phyloP scores from a whole-genome alignment of 2,329 filamentous ascomycete species.

The Paraconiothyrium brasiliense region DNA sequence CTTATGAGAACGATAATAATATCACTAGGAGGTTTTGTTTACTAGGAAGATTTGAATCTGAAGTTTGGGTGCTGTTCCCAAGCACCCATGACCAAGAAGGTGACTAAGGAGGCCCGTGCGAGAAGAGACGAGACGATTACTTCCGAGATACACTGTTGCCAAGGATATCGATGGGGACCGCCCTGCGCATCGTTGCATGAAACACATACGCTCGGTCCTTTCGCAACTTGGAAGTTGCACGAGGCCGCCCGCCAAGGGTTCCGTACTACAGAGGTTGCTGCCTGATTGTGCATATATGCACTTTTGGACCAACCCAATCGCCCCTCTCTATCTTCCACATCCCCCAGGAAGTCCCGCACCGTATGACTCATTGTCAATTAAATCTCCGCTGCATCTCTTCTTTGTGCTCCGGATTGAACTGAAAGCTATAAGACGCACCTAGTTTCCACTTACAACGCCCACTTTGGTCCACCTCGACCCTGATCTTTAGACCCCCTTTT shows the following conservation, averaged over 20 bases:
- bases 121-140: too few species aligned
- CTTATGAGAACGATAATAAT: too few species aligned
- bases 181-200: not conserved
- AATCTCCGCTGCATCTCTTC: not conserved
- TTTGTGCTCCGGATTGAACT: not conserved
- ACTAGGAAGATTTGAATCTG: too few species aligned
- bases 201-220: not conserved
- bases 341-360: not conserved
- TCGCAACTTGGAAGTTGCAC: not conserved
- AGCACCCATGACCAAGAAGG: too few species aligned
- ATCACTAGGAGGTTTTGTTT: too few species aligned
- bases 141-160: too few species aligned
- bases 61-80: too few species aligned
- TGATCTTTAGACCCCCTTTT: not conserved
- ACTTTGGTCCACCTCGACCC: not conserved
- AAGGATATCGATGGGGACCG: too few species aligned
- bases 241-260: constrained; percentile 2
- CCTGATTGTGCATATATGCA: not conserved
- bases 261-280: not conserved
- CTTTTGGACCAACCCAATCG: not conserved
- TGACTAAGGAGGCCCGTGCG: too few species aligned
- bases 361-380: not conserved
- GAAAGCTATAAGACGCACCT: not conserved
- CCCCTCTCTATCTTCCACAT: not conserved
- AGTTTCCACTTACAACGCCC: not conserved